Evolutionary conservation across 257 asterid genomes (phyloP), one percentile per base, ranked within the genome.

Genomic region (Datura wrightii): DNA sequence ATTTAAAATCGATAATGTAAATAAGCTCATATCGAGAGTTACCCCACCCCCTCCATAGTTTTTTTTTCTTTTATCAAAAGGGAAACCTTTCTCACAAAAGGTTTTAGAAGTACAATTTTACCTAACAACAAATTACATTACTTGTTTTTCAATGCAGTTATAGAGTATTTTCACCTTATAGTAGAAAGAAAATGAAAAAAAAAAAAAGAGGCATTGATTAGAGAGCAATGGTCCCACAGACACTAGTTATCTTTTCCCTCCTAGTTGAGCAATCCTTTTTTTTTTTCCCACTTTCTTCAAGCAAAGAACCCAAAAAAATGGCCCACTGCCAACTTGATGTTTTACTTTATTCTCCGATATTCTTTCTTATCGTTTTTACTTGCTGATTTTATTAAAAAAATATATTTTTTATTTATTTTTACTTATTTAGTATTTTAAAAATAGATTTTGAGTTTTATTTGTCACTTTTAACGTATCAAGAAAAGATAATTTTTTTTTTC

Each of bases 281-380:
- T 65, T 66, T 2, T 34, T 5, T 34, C 5, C 2, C 89, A 79
- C 79, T 60, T 80, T 76, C 84, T 55, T 74, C 58, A 86, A 84
- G 90, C 89, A 84, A 88, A 74, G 87, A 69, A 86, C 76, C n/a
- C 39, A n/a, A 39, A 14, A 37, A 13, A 34, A 67, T 79, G 84
- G n/a, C 87, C 90, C 84, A 81, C 87, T 15, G 59, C 84, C 86
- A 88, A 74, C 89, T 10, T 76, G 62, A 11, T 50, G 82, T 52
- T 6, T 24, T 74, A 13, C 80, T 46, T 72, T 74, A 74, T 74
- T 72, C 80, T 74, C 81, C 31, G 31, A 24, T 24, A 24, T 24
- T 24, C 31, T 24, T 24, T 24, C 31, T 1, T 0, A 0, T 24
- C 31, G 1, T 1, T 24, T 24, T 24, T 24, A 24, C 31, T 24